Percentiles rank a stretch among this genome's conserved stretches.
phyloP scores from a whole-genome alignment of 176 grass and related monocot genomes.

The Pontederia paniculata region DNA sequence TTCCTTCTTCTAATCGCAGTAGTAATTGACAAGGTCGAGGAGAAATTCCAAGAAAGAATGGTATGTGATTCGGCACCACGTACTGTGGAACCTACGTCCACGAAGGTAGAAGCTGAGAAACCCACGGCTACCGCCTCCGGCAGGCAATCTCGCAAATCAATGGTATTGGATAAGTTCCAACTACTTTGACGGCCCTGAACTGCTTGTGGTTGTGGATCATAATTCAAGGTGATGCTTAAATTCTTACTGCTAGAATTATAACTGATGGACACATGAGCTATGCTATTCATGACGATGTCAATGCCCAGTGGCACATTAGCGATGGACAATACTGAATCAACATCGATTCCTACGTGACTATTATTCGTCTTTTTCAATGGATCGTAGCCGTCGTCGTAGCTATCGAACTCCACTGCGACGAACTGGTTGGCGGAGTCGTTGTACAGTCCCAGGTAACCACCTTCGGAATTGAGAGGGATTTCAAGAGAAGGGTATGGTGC shows the following conservation, averaged over 20 bases:
- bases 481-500: slow-evolving; percentile 30
- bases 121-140: slow-evolving; percentile 10
- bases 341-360: slow-evolving; percentile 44
- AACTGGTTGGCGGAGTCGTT: slow-evolving; percentile 10
- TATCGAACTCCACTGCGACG: slow-evolving; percentile 57
- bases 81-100: too few relatives aligned
- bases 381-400: slow-evolving; percentile 7
- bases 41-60: too few relatives aligned
- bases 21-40: too few relatives aligned
- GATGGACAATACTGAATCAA: slow-evolving; percentile 33
- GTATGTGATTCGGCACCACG: too few relatives aligned
- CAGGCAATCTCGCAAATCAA: slow-evolving; percentile 25
- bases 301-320: background rate
- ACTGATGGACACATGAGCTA: slow-evolving; percentile 42
- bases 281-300: slow-evolving; percentile 16
- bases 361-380: too few relatives aligned
- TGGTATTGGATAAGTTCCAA: slow-evolving; percentile 4
- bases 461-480: slow-evolving; percentile 26
- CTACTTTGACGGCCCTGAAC: background rate
- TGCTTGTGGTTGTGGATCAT: background rate
- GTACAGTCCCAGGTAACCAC: slow-evolving; percentile 42
- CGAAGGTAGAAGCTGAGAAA: too few relatives aligned
- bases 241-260: slow-evolving; percentile 43
- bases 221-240: slow-evolving; percentile 33
- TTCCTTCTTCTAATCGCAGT: too few relatives aligned